A percentile compares a stretch with the other conserved stretches of the same genome.
phyloP scores from a whole-genome alignment of 116 monocot genomes.

The Trichopus zeylanicus region DNA sequence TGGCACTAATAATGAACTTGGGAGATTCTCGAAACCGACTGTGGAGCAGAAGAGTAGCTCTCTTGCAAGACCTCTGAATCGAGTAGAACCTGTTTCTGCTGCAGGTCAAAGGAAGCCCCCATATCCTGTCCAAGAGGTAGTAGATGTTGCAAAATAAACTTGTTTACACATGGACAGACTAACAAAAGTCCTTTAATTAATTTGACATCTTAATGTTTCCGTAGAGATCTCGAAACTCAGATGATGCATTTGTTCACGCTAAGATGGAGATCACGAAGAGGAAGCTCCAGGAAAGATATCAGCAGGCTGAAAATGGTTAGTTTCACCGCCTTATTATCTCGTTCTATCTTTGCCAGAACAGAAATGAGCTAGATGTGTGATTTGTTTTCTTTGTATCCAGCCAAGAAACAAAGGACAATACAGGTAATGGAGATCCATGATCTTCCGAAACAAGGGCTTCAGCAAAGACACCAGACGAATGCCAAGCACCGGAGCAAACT shows the following conservation, averaged over 20 bases:
- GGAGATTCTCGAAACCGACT: constrained; percentile 13
- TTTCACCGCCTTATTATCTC: not conserved
- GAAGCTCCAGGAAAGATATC: constrained; percentile 36
- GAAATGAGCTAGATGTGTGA: not conserved
- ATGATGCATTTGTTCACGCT: constrained; percentile 4
- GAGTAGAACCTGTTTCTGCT: not conserved
- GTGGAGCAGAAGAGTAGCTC: not conserved
- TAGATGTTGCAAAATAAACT: not conserved
- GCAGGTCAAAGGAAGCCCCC: constrained; percentile 9
- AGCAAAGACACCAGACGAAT: constrained; percentile 12
- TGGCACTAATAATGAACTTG: constrained; percentile 3
- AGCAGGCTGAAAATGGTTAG: constrained; percentile 35
- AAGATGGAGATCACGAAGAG: constrained; percentile 28
- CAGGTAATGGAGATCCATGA: constrained; percentile 29
- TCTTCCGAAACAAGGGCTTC: constrained; percentile 21
- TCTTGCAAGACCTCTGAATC: not conserved
- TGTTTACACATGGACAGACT: not conserved
- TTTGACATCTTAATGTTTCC: not conserved
- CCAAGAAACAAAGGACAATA: constrained; percentile 33
- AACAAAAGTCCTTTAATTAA: not conserved
- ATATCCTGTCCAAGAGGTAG: constrained; percentile 5
- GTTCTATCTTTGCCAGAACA: not conserved
- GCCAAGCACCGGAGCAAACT: constrained; percentile 7
- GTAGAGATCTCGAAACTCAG: constrained; percentile 10
- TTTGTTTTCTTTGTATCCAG: constrained; percentile 10